These are phyloP conservation scores for Sordariomycetes sp. DNA, from an alignment of 2,329 filamentous ascomycete genomes.

Conservation along the genomic window DNA sequence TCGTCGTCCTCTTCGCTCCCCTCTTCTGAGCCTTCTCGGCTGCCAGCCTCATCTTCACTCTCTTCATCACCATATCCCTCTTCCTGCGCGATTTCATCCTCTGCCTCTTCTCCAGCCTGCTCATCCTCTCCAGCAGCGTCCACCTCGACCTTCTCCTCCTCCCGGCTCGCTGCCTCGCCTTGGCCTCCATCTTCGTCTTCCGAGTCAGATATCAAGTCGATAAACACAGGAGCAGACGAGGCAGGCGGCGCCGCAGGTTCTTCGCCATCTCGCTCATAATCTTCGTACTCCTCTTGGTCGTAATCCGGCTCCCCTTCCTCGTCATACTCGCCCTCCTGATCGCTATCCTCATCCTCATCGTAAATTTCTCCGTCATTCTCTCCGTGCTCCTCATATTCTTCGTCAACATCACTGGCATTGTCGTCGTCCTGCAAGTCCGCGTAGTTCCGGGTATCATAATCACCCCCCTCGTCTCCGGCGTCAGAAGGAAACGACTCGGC, in stretches of 20 bases:
- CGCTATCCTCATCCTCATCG: conserved; percentile 13
- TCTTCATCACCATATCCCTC: conserved; percentile 9
- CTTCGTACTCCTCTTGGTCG: conserved; percentile 3
- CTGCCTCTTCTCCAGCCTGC: neutral
- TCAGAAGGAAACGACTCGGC: neutral
- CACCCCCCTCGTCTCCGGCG: neutral
- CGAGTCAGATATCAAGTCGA: conserved; percentile 34
- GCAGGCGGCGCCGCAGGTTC: conserved; percentile 5
- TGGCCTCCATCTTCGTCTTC: conserved; percentile 20
- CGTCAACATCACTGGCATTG: conserved; percentile 14
- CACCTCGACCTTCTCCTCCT: conserved; percentile 1
- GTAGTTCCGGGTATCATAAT: conserved; percentile 3
- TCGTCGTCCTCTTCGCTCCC: conserved; percentile 4
- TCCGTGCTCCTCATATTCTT: conserved; percentile 6
- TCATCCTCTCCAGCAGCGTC: neutral
- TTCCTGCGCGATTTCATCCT: neutral
- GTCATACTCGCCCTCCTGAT: conserved; percentile 1
- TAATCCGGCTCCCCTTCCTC: conserved; percentile 2
- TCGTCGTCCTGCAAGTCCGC: conserved; percentile 5
- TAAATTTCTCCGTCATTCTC: conserved; percentile 15
- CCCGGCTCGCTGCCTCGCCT: conserved; percentile 2
- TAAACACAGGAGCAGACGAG: conserved; percentile 27
- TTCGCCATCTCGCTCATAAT: conserved; percentile 4
- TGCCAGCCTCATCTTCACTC: conserved; percentile 9
- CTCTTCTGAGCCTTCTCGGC: neutral